Percentiles rank a stretch among this genome's conserved stretches.
Evolutionary conservation across 176 grass and related monocot species (phyloP).

Genomic region (Rhynchospora pubera): DNA sequence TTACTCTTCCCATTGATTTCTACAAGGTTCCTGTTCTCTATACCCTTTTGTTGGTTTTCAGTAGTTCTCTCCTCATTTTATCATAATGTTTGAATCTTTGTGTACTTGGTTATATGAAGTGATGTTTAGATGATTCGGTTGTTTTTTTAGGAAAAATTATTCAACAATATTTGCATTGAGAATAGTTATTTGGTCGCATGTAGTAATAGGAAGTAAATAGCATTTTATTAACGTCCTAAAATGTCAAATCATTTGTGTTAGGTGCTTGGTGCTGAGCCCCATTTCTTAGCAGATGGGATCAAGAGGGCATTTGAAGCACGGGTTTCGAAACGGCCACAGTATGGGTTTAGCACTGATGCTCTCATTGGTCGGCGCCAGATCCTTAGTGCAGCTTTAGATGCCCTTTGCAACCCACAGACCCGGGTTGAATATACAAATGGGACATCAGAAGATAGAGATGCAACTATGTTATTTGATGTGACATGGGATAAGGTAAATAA

Average conservation of each 20-base stretch:
- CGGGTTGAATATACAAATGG: constrained; percentile 58
- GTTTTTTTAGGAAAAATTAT: neutral
- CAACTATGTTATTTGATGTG: constrained; percentile 40
- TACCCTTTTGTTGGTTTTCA: neutral
- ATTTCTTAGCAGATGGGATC: constrained; percentile 74
- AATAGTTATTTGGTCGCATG: neutral
- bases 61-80: neutral
- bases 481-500: constrained; percentile 70
- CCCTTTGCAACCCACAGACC: constrained; percentile 47
- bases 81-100: neutral
- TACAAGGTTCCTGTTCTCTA: constrained; percentile 53
- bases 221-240: neutral
- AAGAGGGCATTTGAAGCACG: constrained; percentile 62
- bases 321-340: constrained; percentile 54
- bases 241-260: constrained; percentile 20
- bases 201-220: no score
- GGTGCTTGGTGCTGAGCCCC: constrained; percentile 70
- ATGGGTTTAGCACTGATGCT: constrained; percentile 66
- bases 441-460: constrained; percentile 41
- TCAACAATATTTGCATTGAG: neutral
- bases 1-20: constrained; percentile 71
- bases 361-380: constrained; percentile 63
- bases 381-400: constrained; percentile 55
- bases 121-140: neutral
- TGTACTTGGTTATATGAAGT: neutral